Percentiles rank a stretch among this genome's conserved stretches.
These are phyloP conservation scores for Cydonia oblonga DNA, from an alignment of 331 rosid species.

Conservation along the genomic window DNA sequence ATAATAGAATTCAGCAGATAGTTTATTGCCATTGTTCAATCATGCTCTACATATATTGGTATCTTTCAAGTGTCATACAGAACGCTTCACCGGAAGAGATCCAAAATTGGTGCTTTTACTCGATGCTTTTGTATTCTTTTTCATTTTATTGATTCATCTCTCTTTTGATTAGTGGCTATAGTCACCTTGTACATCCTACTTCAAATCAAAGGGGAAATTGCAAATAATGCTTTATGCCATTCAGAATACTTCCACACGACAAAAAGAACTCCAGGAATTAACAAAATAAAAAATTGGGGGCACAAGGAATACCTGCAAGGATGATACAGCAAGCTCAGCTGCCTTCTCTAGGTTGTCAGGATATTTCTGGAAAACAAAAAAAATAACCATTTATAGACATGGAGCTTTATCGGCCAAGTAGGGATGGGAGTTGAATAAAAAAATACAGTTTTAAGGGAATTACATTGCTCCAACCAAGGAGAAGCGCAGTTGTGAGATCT, in stretches of 20 bases:
- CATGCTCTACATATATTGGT: not conserved
- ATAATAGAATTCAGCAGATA: no score
- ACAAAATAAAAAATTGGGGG: not conserved
- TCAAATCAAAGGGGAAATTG: not conserved
- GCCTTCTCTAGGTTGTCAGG: slow-evolving; percentile 56
- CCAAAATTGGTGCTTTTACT: not conserved
- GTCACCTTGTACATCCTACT: not conserved
- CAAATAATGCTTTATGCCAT: not conserved
- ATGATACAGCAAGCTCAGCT: slow-evolving; percentile 77
- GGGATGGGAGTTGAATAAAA: slow-evolving; percentile 1
- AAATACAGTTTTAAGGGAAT: slow-evolving; percentile 17
- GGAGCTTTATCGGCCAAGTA: not conserved
- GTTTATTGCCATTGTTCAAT: no score
- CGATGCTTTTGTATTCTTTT: not conserved
- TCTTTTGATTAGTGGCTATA: not conserved
- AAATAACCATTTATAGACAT: slow-evolving; percentile 10
- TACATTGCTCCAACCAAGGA: slow-evolving; percentile 97
- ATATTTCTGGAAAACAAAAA: slow-evolving; percentile 45
- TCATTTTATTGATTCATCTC: not conserved
- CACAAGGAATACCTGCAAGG: slow-evolving; percentile 51
- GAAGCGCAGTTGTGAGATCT: slow-evolving; percentile 78
- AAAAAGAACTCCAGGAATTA: not conserved
- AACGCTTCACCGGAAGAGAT: not conserved
- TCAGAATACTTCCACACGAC: not conserved
- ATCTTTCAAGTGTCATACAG: not conserved